phyloP scores from a whole-genome alignment of 1,284 basidiomycete species.

The Tilletia caries region DNA sequence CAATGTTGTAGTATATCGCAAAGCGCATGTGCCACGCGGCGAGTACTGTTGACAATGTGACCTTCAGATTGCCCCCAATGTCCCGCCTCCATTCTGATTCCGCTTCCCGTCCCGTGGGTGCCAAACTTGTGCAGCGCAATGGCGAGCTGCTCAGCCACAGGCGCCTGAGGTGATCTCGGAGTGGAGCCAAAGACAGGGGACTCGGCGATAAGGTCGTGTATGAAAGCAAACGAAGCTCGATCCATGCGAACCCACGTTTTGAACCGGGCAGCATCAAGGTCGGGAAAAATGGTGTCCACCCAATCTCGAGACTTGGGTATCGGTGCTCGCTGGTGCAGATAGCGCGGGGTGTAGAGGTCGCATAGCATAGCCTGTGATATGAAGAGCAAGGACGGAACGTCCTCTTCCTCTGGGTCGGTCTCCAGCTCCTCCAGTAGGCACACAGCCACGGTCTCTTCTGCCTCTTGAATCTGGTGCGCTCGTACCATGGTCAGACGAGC shows the following conservation, averaged over 20 bases:
- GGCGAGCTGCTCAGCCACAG: not conserved
- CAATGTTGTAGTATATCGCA: not conserved
- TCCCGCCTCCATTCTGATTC: not conserved
- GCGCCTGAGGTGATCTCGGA: not conserved
- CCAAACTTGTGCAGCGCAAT: not conserved
- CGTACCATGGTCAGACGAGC: too few relatives aligned
- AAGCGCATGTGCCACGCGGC: not conserved
- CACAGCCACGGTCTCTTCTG: too few relatives aligned
- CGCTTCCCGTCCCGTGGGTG: not conserved
- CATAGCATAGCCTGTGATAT: too few relatives aligned
- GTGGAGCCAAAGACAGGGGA: not conserved
- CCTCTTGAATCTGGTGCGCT: too few relatives aligned
- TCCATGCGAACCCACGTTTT: not conserved
- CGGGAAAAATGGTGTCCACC: not conserved
- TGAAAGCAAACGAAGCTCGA: not conserved
- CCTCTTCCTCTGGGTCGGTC: too few relatives aligned
- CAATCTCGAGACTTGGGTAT: not conserved
- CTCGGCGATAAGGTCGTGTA: not conserved
- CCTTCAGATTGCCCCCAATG: not conserved
- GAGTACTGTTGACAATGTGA: not conserved
- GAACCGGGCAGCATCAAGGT: not conserved
- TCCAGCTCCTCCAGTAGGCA: too few relatives aligned
- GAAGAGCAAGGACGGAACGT: too few relatives aligned
- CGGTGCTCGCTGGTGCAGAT: not conserved
- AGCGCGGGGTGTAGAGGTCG: not conserved